Evolutionary conservation across 306 rosid species (phyloP).

Genomic region (Ormosia semicastrata): DNA sequence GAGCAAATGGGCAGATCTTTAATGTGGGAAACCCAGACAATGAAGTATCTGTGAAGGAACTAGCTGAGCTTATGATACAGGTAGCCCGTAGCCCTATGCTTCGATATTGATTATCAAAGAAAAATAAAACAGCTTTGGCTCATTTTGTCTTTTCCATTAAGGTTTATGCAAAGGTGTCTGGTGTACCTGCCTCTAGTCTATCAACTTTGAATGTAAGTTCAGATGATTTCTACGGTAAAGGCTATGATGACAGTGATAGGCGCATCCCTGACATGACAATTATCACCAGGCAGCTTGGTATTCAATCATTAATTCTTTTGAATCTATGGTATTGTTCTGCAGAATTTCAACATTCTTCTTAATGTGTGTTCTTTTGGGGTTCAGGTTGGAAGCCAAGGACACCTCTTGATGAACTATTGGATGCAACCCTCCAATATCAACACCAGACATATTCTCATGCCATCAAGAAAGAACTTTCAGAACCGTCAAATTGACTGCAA

Average conservation of each 20-base stretch:
- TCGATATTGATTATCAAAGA: not conserved
- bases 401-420: conserved; percentile 71
- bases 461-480: conserved; percentile 56
- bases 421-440: conserved; percentile 77
- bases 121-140: not conserved
- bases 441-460: conserved; percentile 77
- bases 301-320: not conserved
- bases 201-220: conserved; percentile 68
- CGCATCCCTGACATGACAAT: conserved; percentile 89
- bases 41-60: conserved; percentile 81
- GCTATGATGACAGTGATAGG: conserved; percentile 85
- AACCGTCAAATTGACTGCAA: conserved; percentile 38
- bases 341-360: conserved; percentile 2
- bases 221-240: conserved; percentile 74
- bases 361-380: not conserved
- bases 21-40: conserved; percentile 89
- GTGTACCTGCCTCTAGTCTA: conserved; percentile 53
- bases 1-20: conserved; percentile 77
- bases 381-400: conserved; percentile 85
- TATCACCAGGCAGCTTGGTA: conserved; percentile 82
- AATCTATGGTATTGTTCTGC: not conserved
- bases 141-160: conserved; percentile 9
- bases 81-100: conserved; percentile 19
- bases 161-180: conserved; percentile 77
- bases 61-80: conserved; percentile 82